Base-by-base conservation (phyloP, 768 basidiomycete species). In the Amanita subjunquillea region DNA sequence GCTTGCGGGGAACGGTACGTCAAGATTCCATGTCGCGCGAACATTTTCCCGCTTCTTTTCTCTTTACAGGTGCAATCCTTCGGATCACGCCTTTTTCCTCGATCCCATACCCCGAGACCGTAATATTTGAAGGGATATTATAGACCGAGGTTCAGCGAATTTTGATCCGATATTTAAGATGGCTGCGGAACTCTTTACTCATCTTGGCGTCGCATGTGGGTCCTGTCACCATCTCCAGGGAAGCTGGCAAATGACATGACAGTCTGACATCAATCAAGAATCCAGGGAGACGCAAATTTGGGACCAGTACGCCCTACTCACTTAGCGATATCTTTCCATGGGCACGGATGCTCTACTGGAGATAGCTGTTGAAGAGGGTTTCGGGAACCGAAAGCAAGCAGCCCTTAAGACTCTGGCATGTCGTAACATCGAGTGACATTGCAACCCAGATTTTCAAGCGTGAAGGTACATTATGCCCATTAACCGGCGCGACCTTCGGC, bases 1-100 rank as follows among this genome's bases (percentile, higher is more conserved):
- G 42, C 49, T 61, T 37, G n/a, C 23, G n/a, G 58, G 55, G 25
- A 62, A 62, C 25, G 50, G 59, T 63, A 41, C 15, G 60, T 47
- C 47, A 34, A 8, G 9, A 17, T n/a, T 10, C 25, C 48, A 27
- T 25, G 15, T 20, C 23, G 50, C 34, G 32, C 12, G 17, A 46
- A 8, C 13, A 23, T 34, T 3, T 29, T 30, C 25, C 43, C 15
- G 42, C 23, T 47, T 6, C 38, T 29, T 32, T 30, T 10, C 36
- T 15, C 34, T 40, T 17, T 13, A 40, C 58, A 17, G 60, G 58
- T 22, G 39, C 55, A 50, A 55, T 57, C 53, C 60, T 61, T 13
- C 36, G 32, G 41, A 34, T 27, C 30, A 53, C 48, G n/a, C 51
- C 49, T 8, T 61, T 58, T 32, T 57, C 46, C 23, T 58, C 56